Evolutionary conservation across 805 yeast genomes (phyloP), one percentile per base, ranked within the genome.

Genomic region (Candida dajiaensis): DNA sequence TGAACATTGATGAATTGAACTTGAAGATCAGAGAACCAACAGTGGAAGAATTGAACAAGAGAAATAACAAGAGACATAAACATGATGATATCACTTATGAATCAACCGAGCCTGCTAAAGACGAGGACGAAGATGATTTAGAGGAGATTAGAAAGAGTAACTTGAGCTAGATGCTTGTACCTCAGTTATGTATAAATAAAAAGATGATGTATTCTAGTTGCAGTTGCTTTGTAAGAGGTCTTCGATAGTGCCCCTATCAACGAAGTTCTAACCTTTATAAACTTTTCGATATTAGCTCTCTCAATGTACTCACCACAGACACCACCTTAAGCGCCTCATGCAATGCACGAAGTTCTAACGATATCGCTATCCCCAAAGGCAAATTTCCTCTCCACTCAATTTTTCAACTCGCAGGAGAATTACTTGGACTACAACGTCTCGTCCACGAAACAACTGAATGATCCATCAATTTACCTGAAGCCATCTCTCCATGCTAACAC

Each of bases 21-120:
- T 69, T 83, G 51, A 70, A 73, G 42, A 66, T 88, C 45, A 76
- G 92, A 61, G 90, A 85, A 56, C 85, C 90, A 43, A 81, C 83
- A 11, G 80, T 84, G 6, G 74, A 72, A 41, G 96, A 89, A 63
- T 69, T 80, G 51, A 78, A 77, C 52, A 70, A 69, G 45, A 77
- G 92, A 70, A 95, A 89, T 63, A 75, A 72, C 45, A 62, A 72
- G 33, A 76, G 95, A 69, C 78, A 85, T 41, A 76, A 70, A 50
- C 87, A 70, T 57, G 95, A 87, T 67, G 92, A 94, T 36, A 83
- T 85, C 70, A 85, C 82, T 56, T 86, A 83, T 61, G 85, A 81
- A 39, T 77, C 76, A 11, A 77, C 70, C 9, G 76, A 66, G 20
- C 66, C 56, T 12, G 63, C 50, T 18, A 68, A 63, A 15, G 67